A percentile compares a stretch with the other conserved stretches of the same genome.
These are phyloP conservation scores for Fistulina hepatica DNA, from an alignment of 1,284 basidiomycete species.

Conservation along the genomic window DNA sequence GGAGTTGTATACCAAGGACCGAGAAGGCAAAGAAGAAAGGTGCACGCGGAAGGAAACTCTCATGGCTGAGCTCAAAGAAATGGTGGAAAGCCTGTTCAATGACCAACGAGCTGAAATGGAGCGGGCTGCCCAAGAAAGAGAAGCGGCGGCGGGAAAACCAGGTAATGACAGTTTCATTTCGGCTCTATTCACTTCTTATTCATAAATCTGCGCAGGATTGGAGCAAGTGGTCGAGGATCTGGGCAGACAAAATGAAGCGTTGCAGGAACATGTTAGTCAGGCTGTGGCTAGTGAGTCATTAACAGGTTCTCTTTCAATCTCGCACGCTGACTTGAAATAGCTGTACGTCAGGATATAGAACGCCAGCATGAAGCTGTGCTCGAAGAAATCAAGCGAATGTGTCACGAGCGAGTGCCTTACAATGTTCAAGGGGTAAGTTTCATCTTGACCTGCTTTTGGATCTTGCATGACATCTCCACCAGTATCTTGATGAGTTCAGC, in stretches of 20 bases:
- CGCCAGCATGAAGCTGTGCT: conserved; percentile 55
- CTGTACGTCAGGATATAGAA: conserved; percentile 49
- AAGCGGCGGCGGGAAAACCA: conserved; percentile 36
- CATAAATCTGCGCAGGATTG: conserved; percentile 27
- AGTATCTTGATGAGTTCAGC: conserved; percentile 61
- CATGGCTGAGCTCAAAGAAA: conserved; percentile 41
- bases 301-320: conserved; percentile 5
- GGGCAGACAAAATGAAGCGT: conserved; percentile 39
- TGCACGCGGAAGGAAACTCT: conserved; percentile 44
- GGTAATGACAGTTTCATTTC: conserved; percentile 34
- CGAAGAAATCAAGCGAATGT: conserved; percentile 49
- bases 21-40: conserved; percentile 43
- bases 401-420: conserved; percentile 61
- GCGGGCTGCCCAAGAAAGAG: too few relatives aligned
- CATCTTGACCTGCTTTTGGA: too few relatives aligned
- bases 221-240: conserved; percentile 44
- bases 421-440: conserved; percentile 65
- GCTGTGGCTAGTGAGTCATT: conserved; percentile 41
- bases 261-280: conserved; percentile 36
- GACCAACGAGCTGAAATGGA: too few relatives aligned
- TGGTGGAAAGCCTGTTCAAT: conserved; percentile 47
- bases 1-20: conserved; percentile 43
- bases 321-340: conserved; percentile 24
- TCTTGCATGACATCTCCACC: conserved; percentile 20
- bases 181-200: background rate